Evolutionary conservation across 768 basidiomycete genomes (phyloP).

Genomic region (Gloeostereum incarnatum): DNA sequence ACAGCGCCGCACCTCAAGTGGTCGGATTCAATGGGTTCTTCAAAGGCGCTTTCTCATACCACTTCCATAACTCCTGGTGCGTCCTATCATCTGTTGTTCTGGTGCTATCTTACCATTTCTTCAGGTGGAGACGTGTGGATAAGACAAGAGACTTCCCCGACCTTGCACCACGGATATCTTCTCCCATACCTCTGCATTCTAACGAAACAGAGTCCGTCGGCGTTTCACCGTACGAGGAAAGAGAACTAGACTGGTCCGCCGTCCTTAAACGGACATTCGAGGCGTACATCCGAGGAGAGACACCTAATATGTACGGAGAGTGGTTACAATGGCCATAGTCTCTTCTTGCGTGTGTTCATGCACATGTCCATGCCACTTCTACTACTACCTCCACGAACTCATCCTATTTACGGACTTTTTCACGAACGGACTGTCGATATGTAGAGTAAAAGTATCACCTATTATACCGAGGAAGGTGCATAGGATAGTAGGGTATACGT

Average conservation of each 20-base stretch:
- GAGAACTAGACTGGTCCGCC: slow-evolving; percentile 84
- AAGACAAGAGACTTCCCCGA: slow-evolving; percentile 89
- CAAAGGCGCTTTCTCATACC: slow-evolving; percentile 91
- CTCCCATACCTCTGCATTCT: too few species aligned
- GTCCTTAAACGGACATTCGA: slow-evolving; percentile 98
- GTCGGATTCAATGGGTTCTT: slow-evolving; percentile 95
- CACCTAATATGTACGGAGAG: slow-evolving; percentile 94
- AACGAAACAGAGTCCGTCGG: slow-evolving; percentile 29
- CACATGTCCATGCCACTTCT: too few species aligned
- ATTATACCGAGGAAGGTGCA: too few species aligned
- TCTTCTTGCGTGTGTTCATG: too few species aligned
- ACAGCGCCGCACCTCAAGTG: slow-evolving; percentile 76
- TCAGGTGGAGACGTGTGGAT: slow-evolving; percentile 95
- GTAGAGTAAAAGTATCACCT: too few species aligned
- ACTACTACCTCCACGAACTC: too few species aligned
- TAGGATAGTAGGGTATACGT: too few species aligned
- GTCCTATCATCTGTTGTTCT: slow-evolving; percentile 12
- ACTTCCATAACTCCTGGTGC: slow-evolving; percentile 92
- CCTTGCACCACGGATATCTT: slow-evolving; percentile 70
- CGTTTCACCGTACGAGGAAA: too few species aligned
- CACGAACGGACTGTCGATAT: too few species aligned
- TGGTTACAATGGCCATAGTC: slow-evolving; percentile 48
- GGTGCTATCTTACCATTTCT: slow-evolving; percentile 2
- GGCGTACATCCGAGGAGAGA: slow-evolving; percentile 82
- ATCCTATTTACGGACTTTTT: too few species aligned